A percentile compares a stretch with the other conserved stretches of the same genome.
phyloP scores from a whole-genome alignment of 2,329 filamentous ascomycete species.

The Madurella fahalii region DNA sequence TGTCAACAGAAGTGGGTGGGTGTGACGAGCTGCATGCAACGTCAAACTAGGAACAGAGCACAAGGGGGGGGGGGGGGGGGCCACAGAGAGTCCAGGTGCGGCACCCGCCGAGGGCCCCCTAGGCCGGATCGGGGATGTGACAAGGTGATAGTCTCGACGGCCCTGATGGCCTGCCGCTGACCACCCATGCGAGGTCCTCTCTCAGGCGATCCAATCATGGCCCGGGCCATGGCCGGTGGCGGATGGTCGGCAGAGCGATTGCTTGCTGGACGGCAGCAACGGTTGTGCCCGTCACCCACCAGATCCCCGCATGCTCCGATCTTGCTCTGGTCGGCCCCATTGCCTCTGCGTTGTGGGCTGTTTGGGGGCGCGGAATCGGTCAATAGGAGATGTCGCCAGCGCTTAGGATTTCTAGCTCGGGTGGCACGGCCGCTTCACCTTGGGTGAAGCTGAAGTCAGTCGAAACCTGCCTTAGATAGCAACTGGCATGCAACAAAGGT shows the following conservation, averaged over 20 bases:
- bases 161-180: slow-evolving; percentile 14
- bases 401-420: background rate
- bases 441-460: background rate
- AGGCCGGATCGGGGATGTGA: slow-evolving; percentile 19
- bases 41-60: background rate
- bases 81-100: slow-evolving; percentile 14
- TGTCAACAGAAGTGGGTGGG: slow-evolving; percentile 3
- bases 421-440: background rate
- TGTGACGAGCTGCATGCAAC: slow-evolving; percentile 20
- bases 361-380: background rate
- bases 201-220: slow-evolving; percentile 2
- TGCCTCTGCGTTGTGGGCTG: background rate
- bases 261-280: background rate
- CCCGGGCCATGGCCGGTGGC: background rate
- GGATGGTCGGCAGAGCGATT: slow-evolving; percentile 8
- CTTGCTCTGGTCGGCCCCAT: background rate
- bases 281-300: background rate
- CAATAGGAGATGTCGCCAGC: background rate
- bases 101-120: slow-evolving; percentile 3
- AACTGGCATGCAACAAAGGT: background rate
- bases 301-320: background rate
- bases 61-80: background rate
- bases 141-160: slow-evolving; percentile 8
- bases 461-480: too few relatives aligned
- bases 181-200: slow-evolving; percentile 7